A percentile compares a stretch with the other conserved stretches of the same genome.
Conservation (phyloP, 495 filamentous ascomycete species). For the Bacidia rubella region DNA sequence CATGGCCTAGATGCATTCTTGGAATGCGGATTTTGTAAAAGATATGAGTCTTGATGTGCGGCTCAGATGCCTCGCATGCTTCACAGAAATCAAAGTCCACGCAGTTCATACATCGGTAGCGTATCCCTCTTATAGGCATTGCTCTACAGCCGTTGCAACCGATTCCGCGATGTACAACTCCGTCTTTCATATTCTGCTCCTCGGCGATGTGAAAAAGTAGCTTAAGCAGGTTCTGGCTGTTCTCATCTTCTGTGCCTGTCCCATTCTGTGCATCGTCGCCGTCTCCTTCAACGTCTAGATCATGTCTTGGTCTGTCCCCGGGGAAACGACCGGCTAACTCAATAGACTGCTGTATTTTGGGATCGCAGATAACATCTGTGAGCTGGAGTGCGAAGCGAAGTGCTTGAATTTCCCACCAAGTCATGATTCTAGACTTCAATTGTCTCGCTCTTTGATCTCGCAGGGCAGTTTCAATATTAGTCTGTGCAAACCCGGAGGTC, state of each 20-base stretch:
- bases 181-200: slow-evolving; percentile 67
- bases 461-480: slow-evolving; percentile 5
- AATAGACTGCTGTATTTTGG: too few relatives aligned
- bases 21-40: slow-evolving; percentile 87
- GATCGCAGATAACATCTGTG: too few relatives aligned
- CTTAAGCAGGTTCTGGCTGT: slow-evolving; percentile 59
- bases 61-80: slow-evolving; percentile 68
- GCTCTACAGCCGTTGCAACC: slow-evolving; percentile 77
- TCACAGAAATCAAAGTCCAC: slow-evolving; percentile 86
- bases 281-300: slow-evolving; percentile 46
- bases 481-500: slow-evolving; percentile 32
- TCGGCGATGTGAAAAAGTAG: slow-evolving; percentile 69
- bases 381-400: too few relatives aligned
- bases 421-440: too few relatives aligned
- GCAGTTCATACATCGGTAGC: slow-evolving; percentile 87
- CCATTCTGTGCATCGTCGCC: slow-evolving; percentile 36
- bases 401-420: too few relatives aligned
- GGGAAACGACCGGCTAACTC: too few relatives aligned
- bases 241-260: slow-evolving; percentile 35
- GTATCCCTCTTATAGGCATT: slow-evolving; percentile 77
- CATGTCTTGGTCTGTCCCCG: too few relatives aligned
- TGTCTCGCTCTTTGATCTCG: too few relatives aligned
- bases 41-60: slow-evolving; percentile 84
- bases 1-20: slow-evolving; percentile 51
- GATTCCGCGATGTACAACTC: slow-evolving; percentile 88